Evolutionary conservation across 140 eudicot genomes (phyloP).

Genomic region (Cichorium intybus): DNA sequence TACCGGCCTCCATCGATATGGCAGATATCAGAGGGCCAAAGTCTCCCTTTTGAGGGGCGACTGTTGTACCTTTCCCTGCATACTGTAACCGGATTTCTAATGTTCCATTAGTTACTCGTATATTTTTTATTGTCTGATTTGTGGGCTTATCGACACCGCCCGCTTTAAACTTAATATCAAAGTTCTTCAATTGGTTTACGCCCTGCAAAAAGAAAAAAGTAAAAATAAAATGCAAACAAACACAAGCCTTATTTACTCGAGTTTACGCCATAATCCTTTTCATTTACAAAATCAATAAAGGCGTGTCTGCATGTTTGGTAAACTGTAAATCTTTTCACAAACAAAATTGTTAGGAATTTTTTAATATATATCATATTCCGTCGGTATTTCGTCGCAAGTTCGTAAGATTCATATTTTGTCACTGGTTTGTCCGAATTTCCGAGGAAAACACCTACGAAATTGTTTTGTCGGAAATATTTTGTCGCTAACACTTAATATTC

Average conservation of each 20-base stretch:
- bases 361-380: no score
- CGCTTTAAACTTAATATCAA: slow-evolving; percentile 42
- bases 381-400: no score
- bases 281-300: not conserved
- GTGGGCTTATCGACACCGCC: slow-evolving; percentile 36
- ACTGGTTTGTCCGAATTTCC: no score
- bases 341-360: no score
- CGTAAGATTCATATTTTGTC: no score
- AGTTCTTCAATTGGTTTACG: slow-evolving; percentile 25
- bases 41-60: slow-evolving; percentile 35
- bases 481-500: no score
- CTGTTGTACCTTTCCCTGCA: slow-evolving; percentile 56
- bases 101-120: slow-evolving; percentile 21
- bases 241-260: not conserved
- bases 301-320: no score
- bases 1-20: slow-evolving; percentile 46
- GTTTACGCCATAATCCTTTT: no score
- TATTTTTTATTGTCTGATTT: slow-evolving; percentile 11
- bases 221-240: not conserved
- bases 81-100: slow-evolving; percentile 33
- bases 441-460: no score
- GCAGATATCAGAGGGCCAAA: slow-evolving; percentile 67
- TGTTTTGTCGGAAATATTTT: no score
- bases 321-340: no score
- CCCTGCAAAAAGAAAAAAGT: slow-evolving; percentile 26